Conservation (phyloP, 2,329 filamentous ascomycete species). For the Colletotrichum caudatum region DNA sequence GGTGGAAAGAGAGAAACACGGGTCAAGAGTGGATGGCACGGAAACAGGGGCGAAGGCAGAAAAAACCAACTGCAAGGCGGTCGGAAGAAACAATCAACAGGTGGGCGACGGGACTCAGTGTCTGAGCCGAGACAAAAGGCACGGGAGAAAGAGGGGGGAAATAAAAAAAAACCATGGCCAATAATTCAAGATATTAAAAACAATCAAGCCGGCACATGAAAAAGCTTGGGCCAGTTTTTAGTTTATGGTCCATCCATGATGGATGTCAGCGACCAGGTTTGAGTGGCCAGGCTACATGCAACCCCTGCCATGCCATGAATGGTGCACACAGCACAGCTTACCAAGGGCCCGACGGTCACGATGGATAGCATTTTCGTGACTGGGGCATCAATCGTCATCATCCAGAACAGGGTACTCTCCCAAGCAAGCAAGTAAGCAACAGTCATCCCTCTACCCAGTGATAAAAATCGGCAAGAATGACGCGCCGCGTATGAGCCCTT, state of each 20-base stretch:
- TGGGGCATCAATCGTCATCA: neutral
- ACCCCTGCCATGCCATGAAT: neutral
- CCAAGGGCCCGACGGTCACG: neutral
- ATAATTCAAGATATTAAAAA: conserved; percentile 8
- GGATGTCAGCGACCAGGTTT: neutral
- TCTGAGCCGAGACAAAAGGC: neutral
- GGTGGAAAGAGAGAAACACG: conserved; percentile 1
- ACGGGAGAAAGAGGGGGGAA: neutral
- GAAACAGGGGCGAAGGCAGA: conserved; percentile 28
- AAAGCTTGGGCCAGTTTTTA: conserved; percentile 19
- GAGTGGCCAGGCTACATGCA: neutral
- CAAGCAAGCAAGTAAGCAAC: neutral
- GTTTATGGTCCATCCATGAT: neutral
- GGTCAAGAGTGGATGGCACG: conserved; percentile 4
- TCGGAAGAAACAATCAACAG: conserved; percentile 26
- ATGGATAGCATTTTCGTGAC: neutral
- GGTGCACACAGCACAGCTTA: neutral
- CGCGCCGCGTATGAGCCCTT: neutral
- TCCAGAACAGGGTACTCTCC: neutral
- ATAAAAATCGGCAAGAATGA: neutral
- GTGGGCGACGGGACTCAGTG: conserved; percentile 2
- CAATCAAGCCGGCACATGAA: conserved; percentile 19
- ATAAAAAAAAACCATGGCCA: neutral
- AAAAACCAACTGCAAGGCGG: conserved; percentile 12
- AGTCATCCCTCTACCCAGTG: neutral